Percentiles rank a stretch among this genome's conserved stretches.
Evolutionary conservation across 2,329 filamentous ascomycete genomes (phyloP).

Genomic region (Paraphaeosphaeria sporulosa): DNA sequence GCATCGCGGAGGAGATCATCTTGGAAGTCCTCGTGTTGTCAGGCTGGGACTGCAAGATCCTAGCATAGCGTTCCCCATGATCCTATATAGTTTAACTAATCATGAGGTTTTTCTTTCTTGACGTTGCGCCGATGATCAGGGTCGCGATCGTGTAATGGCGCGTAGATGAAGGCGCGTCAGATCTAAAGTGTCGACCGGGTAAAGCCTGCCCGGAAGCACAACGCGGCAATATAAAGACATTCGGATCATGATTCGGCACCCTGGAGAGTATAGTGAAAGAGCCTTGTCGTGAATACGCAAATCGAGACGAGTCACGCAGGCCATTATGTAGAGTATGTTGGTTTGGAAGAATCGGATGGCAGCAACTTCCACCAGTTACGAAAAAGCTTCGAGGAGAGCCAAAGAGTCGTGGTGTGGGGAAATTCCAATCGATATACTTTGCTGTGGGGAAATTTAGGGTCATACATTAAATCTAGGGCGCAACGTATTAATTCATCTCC

Average conservation of each 20-base stretch:
- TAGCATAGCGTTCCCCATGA: too few relatives aligned
- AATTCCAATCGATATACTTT: too few relatives aligned
- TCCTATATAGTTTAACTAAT: too few relatives aligned
- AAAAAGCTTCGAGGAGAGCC: neutral
- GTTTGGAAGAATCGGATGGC: neutral
- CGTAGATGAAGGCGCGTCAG: too few relatives aligned
- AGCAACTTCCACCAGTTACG: neutral
- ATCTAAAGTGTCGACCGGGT: neutral
- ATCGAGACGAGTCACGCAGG: neutral
- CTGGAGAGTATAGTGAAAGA: neutral
- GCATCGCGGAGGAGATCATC: too few relatives aligned
- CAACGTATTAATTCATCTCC: slow-evolving; percentile 20
- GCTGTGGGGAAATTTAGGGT: too few relatives aligned
- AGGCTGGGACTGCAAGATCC: too few relatives aligned
- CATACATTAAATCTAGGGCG: neutral
- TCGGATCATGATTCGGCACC: neutral
- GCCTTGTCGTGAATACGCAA: neutral
- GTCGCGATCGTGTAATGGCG: too few relatives aligned
- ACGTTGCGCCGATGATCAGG: too few relatives aligned
- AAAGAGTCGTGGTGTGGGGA: too few relatives aligned
- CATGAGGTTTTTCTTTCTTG: too few relatives aligned
- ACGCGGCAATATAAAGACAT: neutral
- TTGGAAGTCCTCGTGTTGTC: too few relatives aligned
- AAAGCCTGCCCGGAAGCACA: neutral
- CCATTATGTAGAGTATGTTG: neutral